Evolutionary conservation across 768 basidiomycete species (phyloP).

Genomic region (Exsudoporus frostii): DNA sequence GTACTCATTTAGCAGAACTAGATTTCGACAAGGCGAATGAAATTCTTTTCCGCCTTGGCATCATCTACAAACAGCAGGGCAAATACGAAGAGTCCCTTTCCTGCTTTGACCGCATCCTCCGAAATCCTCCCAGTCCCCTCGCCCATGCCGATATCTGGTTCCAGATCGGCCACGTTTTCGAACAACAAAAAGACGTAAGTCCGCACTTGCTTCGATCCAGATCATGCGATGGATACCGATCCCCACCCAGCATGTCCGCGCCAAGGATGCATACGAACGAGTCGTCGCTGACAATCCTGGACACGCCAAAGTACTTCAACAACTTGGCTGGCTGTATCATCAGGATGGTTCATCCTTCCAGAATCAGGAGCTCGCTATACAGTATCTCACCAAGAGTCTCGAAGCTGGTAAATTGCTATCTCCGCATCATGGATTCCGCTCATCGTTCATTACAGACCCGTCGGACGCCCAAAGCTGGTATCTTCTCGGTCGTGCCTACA

Average conservation of each 20-base stretch:
- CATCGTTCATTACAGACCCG: slow-evolving; percentile 55
- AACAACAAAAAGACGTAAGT: slow-evolving; percentile 93
- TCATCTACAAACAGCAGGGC: slow-evolving; percentile 98
- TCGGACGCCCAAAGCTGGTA: slow-evolving; percentile 99
- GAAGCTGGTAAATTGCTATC: slow-evolving; percentile 71
- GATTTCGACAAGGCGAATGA: slow-evolving; percentile 99
- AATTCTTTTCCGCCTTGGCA: slow-evolving; percentile 95
- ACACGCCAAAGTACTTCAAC: slow-evolving; percentile 96
- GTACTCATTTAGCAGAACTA: slow-evolving; percentile 35
- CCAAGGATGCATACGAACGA: slow-evolving; percentile 94
- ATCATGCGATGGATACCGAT: slow-evolving; percentile 12
- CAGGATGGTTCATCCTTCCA: slow-evolving; percentile 94
- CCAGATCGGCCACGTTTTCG: slow-evolving; percentile 98
- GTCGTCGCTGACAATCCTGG: slow-evolving; percentile 90
- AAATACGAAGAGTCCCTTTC: slow-evolving; percentile 86
- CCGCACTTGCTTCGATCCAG: neutral
- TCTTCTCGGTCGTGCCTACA: slow-evolving; percentile 95
- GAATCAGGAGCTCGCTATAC: slow-evolving; percentile 92
- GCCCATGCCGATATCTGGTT: slow-evolving; percentile 99
- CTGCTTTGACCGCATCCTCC: slow-evolving; percentile 96
- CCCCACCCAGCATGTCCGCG: slow-evolving; percentile 66
- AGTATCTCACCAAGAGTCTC: slow-evolving; percentile 90
- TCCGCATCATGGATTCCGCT: neutral
- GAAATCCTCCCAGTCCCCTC: slow-evolving; percentile 91
- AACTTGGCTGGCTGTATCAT: slow-evolving; percentile 97